Evolutionary conservation across 139 green algal genomes (phyloP).

Genomic region (Marvania coccoides): DNA sequence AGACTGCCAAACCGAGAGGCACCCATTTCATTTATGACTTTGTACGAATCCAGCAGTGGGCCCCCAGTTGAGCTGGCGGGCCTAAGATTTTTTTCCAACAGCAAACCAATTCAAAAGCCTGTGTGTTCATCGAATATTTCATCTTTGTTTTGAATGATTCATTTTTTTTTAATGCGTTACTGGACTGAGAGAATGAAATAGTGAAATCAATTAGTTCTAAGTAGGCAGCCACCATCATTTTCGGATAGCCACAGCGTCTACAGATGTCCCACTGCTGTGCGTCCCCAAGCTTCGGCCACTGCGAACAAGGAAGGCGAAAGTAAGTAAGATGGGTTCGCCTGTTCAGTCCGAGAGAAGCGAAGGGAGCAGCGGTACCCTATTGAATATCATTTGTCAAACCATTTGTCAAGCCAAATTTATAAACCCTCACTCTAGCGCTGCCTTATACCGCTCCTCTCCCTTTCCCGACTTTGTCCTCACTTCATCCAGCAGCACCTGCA

Average conservation of each 20-base stretch:
- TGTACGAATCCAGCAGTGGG: no score
- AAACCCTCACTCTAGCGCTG: constrained; percentile 29
- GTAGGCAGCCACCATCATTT: no score
- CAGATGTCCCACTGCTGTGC: constrained; percentile 31
- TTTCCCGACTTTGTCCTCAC: constrained; percentile 10
- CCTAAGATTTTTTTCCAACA: no score
- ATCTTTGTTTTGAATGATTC: no score
- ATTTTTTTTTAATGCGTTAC: no score
- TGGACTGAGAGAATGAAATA: no score
- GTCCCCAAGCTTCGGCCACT: constrained; percentile 37
- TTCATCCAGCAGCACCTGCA: constrained; percentile 51
- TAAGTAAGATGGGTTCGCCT: neutral
- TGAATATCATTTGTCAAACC: neutral
- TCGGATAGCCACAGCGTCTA: constrained; percentile 23
- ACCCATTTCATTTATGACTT: no score
- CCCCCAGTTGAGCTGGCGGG: no score
- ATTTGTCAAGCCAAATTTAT: neutral
- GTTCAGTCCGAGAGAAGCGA: neutral
- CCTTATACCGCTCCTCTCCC: constrained; percentile 33
- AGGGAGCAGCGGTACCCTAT: neutral
- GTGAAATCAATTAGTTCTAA: no score
- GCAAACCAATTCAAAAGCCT: no score
- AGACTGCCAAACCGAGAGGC: no score
- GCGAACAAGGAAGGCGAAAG: neutral
- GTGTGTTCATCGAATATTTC: no score